Evolutionary conservation across 805 yeast species (phyloP).

Genomic region (Candida sphagnicola): DNA sequence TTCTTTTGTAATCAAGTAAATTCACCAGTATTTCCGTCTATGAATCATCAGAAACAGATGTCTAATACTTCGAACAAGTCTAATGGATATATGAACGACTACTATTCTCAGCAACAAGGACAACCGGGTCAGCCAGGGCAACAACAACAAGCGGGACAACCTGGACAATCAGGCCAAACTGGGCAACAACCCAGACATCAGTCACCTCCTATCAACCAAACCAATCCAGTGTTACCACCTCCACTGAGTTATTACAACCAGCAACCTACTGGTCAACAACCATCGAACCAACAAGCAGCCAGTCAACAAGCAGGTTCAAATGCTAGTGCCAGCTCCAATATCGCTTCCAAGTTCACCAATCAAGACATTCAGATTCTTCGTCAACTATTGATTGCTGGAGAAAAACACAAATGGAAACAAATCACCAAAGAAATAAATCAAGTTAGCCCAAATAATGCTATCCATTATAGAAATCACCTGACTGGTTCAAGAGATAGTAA

Average conservation of each 20-base stretch:
- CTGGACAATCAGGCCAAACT: conserved; percentile 1
- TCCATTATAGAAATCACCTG: conserved; percentile 6
- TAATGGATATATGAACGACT: conserved; percentile 4
- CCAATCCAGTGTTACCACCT: conserved; percentile 5
- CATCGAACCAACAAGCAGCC: conserved; percentile 5
- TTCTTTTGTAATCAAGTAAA: too few species aligned
- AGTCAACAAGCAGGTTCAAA: conserved; percentile 4
- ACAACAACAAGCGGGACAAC: background rate
- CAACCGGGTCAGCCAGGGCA: background rate
- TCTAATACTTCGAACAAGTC: conserved; percentile 4
- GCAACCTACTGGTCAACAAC: conserved; percentile 2
- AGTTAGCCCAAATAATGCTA: conserved; percentile 6
- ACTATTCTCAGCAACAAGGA: background rate
- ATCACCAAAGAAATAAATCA: conserved; percentile 40
- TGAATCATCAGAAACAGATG: conserved; percentile 4
- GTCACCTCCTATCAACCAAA: conserved; percentile 1
- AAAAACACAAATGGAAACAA: conserved; percentile 57
- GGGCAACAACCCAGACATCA: background rate
- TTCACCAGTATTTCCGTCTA: too few species aligned
- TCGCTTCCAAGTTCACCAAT: conserved; percentile 27
- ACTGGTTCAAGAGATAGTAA: conserved; percentile 9
- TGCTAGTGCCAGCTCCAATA: conserved; percentile 6
- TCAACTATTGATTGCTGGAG: conserved; percentile 48
- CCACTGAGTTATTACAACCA: conserved; percentile 1
- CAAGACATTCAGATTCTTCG: conserved; percentile 46